phyloP scores from a whole-genome alignment of 2,329 filamentous ascomycete genomes.

The Neonectria hederae region DNA sequence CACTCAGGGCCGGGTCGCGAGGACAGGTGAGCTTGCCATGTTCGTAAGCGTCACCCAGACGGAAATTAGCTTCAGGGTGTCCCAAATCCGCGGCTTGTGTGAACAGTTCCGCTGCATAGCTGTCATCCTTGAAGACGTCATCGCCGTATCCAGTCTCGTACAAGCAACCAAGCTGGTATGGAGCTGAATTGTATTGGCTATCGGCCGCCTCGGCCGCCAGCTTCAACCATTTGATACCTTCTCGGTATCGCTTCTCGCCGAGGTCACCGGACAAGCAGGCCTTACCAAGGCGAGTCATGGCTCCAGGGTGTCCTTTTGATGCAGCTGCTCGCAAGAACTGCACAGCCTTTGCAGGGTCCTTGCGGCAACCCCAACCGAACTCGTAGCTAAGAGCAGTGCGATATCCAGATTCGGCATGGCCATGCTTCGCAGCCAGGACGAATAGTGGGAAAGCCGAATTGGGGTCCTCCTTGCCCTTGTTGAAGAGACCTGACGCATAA shows the following conservation, averaged over 20 bases:
- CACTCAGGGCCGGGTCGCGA: conserved; percentile 88
- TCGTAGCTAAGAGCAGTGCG: conserved; percentile 95
- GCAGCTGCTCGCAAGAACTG: conserved; percentile 92
- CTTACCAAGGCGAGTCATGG: conserved; percentile 90
- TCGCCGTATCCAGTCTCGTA: conserved; percentile 95
- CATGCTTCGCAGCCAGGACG: conserved; percentile 92
- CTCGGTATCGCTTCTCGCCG: conserved; percentile 85
- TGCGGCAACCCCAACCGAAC: conserved; percentile 95
- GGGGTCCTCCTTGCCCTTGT: conserved; percentile 91
- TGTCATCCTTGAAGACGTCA: conserved; percentile 90
- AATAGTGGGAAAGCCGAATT: conserved; percentile 93
- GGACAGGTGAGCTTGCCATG: conserved; percentile 89
- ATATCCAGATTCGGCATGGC: conserved; percentile 95
- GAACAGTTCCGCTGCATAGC: conserved; percentile 91
- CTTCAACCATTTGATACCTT: conserved; percentile 97
- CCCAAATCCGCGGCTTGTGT: conserved; percentile 94
- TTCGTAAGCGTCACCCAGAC: conserved; percentile 97
- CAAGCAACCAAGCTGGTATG: conserved; percentile 87
- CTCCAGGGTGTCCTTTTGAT: conserved; percentile 93
- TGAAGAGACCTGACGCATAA: conserved; percentile 93
- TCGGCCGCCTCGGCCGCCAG: conserved; percentile 91
- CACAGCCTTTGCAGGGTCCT: conserved; percentile 89
- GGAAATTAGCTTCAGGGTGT: conserved; percentile 84
- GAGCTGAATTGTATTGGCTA: conserved; percentile 88
- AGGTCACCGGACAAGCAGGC: conserved; percentile 91